phyloP scores from a whole-genome alignment of 2,329 filamentous ascomycete species.

The Lasiodiplodia citricola region DNA sequence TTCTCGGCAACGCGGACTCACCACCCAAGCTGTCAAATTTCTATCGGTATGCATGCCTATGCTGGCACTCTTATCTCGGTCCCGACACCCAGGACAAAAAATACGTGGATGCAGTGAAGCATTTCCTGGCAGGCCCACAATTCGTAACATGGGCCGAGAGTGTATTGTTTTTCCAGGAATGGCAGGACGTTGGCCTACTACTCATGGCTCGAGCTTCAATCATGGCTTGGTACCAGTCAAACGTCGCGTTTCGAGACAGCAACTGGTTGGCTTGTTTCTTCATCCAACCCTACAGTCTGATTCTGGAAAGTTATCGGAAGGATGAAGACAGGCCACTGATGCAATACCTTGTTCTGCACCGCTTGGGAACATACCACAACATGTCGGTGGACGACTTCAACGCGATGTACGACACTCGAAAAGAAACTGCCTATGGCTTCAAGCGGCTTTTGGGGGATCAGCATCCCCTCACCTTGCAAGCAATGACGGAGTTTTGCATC shows the following conservation, averaged over 20 bases:
- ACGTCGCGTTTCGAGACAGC: background rate
- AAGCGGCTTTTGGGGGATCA: too few relatives aligned
- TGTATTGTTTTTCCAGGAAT: background rate
- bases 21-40: background rate
- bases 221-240: background rate
- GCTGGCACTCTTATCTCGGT: background rate
- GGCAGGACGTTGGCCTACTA: background rate
- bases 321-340: background rate
- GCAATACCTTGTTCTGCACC: background rate
- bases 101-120: background rate
- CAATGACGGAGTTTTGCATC: too few relatives aligned
- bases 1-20: background rate
- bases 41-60: background rate
- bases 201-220: background rate
- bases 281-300: background rate
- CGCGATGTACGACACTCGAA: too few relatives aligned
- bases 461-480: too few relatives aligned
- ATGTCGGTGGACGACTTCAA: too few relatives aligned
- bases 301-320: background rate
- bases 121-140: background rate
- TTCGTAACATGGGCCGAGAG: background rate
- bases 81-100: background rate
- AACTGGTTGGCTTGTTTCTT: background rate
- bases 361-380: too few relatives aligned
- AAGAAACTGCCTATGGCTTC: too few relatives aligned